Evolutionary conservation across 2,329 filamentous ascomycete genomes (phyloP).

Genomic region (Myriosclerotinia scirpicola): DNA sequence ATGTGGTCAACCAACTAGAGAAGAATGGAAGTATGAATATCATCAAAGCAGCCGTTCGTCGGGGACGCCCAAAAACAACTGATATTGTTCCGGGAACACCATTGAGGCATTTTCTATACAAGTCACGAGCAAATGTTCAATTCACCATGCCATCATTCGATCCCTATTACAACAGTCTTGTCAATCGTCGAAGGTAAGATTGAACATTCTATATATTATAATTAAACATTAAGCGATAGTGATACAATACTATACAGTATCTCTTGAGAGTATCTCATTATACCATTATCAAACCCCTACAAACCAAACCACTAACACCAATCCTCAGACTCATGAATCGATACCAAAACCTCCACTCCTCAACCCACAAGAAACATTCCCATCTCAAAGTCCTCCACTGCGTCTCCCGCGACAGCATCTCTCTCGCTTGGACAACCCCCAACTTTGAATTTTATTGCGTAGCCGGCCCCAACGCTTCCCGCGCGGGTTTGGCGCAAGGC

Average conservation of each 20-base stretch:
- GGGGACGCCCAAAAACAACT: constrained; percentile 68
- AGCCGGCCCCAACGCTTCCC: constrained; percentile 70
- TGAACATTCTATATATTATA: constrained; percentile 21
- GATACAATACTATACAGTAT: background rate
- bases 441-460: constrained; percentile 94
- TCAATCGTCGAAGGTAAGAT: constrained; percentile 61
- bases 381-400: constrained; percentile 85
- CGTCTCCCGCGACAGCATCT: constrained; percentile 71
- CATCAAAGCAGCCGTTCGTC: constrained; percentile 69
- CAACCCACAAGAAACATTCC: constrained; percentile 79
- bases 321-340: constrained; percentile 66
- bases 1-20: constrained; percentile 66
- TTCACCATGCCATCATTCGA: constrained; percentile 86
- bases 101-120: constrained; percentile 92
- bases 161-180: constrained; percentile 61
- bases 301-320: constrained; percentile 1
- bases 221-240: constrained; percentile 1
- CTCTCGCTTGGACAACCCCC: constrained; percentile 87
- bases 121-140: constrained; percentile 90
- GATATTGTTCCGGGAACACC: constrained; percentile 79
- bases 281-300: background rate
- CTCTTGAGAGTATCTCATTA: background rate
- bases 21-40: constrained; percentile 73
- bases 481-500: constrained; percentile 71
- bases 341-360: constrained; percentile 81